Conservation (phyloP, 2,329 filamentous ascomycete species). For the Alternaria angustiovoidea region DNA sequence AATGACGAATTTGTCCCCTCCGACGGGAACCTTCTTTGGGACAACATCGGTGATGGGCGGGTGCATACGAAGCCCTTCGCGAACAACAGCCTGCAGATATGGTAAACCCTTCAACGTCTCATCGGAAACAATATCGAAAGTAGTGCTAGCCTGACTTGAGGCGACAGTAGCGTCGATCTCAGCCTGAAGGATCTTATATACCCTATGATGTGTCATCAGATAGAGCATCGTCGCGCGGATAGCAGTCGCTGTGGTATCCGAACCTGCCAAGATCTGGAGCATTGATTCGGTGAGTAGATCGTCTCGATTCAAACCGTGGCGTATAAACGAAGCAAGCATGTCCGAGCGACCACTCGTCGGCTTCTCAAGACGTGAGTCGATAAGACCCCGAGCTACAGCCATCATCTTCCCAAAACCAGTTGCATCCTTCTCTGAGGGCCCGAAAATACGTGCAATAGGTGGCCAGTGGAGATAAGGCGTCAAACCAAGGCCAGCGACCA, state of each 20-base stretch:
- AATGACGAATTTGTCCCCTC: conserved; percentile 16
- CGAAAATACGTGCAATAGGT: conserved; percentile 29
- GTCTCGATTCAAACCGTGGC: conserved; percentile 51
- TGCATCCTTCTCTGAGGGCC: conserved; percentile 44
- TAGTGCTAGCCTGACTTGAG: conserved; percentile 21
- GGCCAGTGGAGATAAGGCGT: conserved; percentile 26
- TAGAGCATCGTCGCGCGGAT: conserved; percentile 62
- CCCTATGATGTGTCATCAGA: conserved; percentile 58
- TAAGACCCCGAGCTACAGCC: conserved; percentile 24
- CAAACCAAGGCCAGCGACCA: conserved; percentile 20
- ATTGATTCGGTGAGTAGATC: conserved; percentile 53
- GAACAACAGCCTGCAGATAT: conserved; percentile 57
- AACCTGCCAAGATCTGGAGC: conserved; percentile 61
- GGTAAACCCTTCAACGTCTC: conserved; percentile 47
- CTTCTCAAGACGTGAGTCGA: conserved; percentile 33
- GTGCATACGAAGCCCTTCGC: conserved; percentile 54
- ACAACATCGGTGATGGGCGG: conserved; percentile 44
- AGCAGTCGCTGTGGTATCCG: conserved; percentile 65
- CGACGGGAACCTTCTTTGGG: conserved; percentile 23
- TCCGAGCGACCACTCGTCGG: conserved; percentile 57
- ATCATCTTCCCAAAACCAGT: conserved; percentile 36
- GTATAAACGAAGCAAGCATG: conserved; percentile 63
- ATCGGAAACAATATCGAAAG: conserved; percentile 56
- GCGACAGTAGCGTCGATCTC: conserved; percentile 55
- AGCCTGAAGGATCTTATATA: conserved; percentile 54